Conservation (phyloP, 805 yeast species). For the baker's yeast (Saccharomyces cerevisiae) region DNA sequence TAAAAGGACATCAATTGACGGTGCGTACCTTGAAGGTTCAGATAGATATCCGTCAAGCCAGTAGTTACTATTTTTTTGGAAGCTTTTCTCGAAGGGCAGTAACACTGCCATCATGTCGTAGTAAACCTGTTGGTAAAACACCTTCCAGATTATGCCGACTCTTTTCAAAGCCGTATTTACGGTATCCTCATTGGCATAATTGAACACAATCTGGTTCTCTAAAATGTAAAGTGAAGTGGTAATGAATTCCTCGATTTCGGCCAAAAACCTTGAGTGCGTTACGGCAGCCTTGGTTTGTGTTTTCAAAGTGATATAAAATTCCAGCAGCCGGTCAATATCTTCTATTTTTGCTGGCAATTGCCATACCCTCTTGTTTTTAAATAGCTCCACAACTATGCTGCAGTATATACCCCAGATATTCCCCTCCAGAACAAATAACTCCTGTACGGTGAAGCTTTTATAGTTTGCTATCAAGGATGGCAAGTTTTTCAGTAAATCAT, state of each 20-base stretch:
- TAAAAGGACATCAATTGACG: conserved; percentile 35
- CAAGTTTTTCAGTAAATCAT: conserved; percentile 27
- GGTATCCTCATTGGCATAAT: conserved; percentile 26
- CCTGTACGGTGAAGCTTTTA: conserved; percentile 22
- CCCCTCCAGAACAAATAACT: conserved; percentile 23
- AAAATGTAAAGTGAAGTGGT: conserved; percentile 32
- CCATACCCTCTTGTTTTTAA: conserved; percentile 27
- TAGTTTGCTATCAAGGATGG: conserved; percentile 28
- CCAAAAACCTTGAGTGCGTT: conserved; percentile 17
- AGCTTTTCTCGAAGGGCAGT: conserved; percentile 40
- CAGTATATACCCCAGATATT: conserved; percentile 30
- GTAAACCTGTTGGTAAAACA: conserved; percentile 45
- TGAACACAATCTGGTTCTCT: conserved; percentile 32
- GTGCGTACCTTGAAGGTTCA: conserved; percentile 7
- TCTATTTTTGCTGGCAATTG: conserved; percentile 26
- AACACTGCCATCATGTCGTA: conserved; percentile 55
- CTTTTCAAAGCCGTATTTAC: conserved; percentile 31
- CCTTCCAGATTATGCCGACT: conserved; percentile 45
- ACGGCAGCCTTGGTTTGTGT: conserved; percentile 22
- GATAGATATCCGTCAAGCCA: conserved; percentile 23
- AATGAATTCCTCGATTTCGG: conserved; percentile 27
- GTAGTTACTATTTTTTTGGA: conserved; percentile 16
- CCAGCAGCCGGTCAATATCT: conserved; percentile 19
- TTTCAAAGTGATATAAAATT: conserved; percentile 23
- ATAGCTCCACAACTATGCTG: conserved; percentile 22